A percentile compares a stretch with the other conserved stretches of the same genome.
Conservation (phyloP, 352 stramenopile genomes). For the Plasmopara muralis region DNA sequence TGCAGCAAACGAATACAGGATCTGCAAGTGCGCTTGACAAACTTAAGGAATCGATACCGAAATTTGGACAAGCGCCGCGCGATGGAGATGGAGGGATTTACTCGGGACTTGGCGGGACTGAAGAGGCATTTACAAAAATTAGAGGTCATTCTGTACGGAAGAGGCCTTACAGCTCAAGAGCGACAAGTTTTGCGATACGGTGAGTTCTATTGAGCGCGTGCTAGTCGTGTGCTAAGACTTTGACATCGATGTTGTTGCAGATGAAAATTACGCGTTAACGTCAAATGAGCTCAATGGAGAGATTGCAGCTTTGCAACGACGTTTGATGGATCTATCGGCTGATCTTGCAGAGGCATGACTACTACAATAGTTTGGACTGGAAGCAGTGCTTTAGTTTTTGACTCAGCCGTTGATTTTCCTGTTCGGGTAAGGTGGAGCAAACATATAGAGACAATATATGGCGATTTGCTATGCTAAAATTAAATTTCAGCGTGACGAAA, state of each 20-base stretch:
- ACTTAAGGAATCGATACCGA: conserved; percentile 48
- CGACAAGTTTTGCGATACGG: conserved; percentile 38
- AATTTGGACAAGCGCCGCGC: conserved; percentile 57
- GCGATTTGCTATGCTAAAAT: background rate
- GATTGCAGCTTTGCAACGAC: conserved; percentile 51
- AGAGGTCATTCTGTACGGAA: conserved; percentile 62
- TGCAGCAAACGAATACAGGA: conserved; percentile 65
- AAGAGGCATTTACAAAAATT: conserved; percentile 68
- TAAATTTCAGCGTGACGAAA: background rate
- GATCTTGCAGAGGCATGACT: conserved; percentile 38
- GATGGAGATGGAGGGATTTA: conserved; percentile 85
- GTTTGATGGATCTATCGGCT: conserved; percentile 50
- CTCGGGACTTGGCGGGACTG: conserved; percentile 47
- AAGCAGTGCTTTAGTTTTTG: background rate
- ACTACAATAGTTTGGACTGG: background rate
- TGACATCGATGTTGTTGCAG: conserved; percentile 13
- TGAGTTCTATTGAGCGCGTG: conserved; percentile 10
- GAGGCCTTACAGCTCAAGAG: conserved; percentile 36
- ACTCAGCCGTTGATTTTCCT: too few relatives aligned
- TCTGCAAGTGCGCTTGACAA: conserved; percentile 59
- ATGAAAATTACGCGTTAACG: conserved; percentile 47
- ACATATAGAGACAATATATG: too few relatives aligned
- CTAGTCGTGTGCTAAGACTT: background rate
- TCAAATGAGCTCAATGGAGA: conserved; percentile 58
- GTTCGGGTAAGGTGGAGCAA: background rate